Percentiles rank a stretch among this genome's conserved stretches.
Evolutionary conservation across 2,329 filamentous ascomycete genomes (phyloP).

Genomic region (Thielaviopsis ethacetica): DNA sequence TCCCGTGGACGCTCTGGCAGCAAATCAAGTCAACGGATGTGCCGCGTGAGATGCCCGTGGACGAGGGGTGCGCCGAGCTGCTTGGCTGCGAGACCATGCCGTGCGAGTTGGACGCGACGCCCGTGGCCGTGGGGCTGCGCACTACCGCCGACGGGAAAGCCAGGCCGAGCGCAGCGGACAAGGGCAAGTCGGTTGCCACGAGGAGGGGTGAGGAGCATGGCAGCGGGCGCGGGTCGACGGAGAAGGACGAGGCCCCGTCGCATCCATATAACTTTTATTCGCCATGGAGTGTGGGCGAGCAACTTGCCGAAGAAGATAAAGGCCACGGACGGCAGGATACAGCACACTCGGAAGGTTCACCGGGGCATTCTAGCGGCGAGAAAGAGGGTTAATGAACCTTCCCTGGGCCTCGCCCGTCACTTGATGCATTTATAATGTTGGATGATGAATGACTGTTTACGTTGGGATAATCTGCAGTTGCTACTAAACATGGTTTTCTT

Average conservation of each 20-base stretch:
- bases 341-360: neutral
- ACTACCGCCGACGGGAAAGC: neutral
- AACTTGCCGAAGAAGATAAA: neutral
- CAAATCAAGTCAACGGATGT: neutral
- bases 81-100: neutral
- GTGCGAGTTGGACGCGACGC: conserved; percentile 1
- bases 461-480: neutral
- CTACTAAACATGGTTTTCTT: neutral
- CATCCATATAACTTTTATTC: conserved; percentile 11
- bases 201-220: neutral
- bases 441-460: neutral
- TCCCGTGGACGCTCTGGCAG: conserved; percentile 2
- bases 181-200: neutral
- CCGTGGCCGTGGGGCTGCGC: neutral
- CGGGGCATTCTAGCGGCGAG: too few species aligned
- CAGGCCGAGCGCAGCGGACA: neutral
- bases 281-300: neutral
- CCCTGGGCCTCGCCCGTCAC: too few species aligned
- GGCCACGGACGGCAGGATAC: neutral
- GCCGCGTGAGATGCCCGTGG: neutral
- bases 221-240: neutral
- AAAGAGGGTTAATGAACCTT: neutral
- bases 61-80: neutral
- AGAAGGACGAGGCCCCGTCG: neutral
- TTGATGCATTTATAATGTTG: neutral